Evolutionary conservation across 2,329 filamentous ascomycete species (phyloP).

Genomic region (Elsinoe arachidis): DNA sequence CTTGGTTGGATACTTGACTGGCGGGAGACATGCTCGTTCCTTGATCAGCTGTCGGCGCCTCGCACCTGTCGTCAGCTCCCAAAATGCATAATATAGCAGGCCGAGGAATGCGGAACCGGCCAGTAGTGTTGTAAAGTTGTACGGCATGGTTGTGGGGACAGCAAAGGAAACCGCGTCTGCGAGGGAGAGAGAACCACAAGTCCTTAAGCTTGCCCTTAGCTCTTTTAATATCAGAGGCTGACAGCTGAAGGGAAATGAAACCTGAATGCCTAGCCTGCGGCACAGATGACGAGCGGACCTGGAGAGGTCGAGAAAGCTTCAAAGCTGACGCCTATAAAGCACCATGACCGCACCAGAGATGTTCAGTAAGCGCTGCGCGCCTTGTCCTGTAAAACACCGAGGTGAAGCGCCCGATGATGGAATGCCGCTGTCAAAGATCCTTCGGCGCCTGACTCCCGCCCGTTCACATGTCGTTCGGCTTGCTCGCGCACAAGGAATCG

Average conservation of each 20-base stretch:
- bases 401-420: not conserved
- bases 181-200: not conserved
- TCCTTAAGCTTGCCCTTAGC: not conserved
- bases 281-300: not conserved
- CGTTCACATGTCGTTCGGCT: constrained; percentile 2
- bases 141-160: not conserved
- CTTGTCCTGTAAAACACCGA: not conserved
- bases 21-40: constrained; percentile 41
- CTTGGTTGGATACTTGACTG: constrained; percentile 40
- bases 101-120: constrained; percentile 22
- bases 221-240: not conserved
- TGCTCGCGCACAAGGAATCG: not conserved
- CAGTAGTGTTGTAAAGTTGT: not conserved
- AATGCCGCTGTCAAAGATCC: constrained; percentile 1
- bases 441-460: not conserved
- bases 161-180: not conserved
- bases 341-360: not conserved
- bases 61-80: constrained; percentile 28
- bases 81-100: constrained; percentile 29
- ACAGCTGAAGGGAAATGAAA: not conserved
- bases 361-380: not conserved
- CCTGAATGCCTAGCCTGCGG: not conserved
- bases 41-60: constrained; percentile 31
- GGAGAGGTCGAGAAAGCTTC: not conserved
- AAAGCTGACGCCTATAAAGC: not conserved